A percentile compares a stretch with the other conserved stretches of the same genome.
Evolutionary conservation across 805 yeast genomes (phyloP).

Genomic region (Kluyveromyces aestuarii): DNA sequence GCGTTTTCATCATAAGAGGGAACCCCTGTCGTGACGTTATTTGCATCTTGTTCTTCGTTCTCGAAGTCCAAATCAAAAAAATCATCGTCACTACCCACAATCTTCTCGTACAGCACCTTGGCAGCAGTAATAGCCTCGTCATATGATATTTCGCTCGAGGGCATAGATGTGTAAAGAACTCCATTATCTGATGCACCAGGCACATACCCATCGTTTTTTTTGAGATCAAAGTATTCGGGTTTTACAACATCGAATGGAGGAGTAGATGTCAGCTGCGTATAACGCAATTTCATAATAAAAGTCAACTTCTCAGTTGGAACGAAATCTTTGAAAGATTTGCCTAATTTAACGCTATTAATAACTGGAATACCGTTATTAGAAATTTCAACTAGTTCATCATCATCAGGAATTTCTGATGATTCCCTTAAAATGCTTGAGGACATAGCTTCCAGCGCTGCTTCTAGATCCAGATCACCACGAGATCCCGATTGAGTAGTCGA

Average conservation of each 20-base stretch:
- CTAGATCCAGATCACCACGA: slow-evolving; percentile 68
- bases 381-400: slow-evolving; percentile 47
- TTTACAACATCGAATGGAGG: slow-evolving; percentile 48
- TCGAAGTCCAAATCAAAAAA: slow-evolving; percentile 95
- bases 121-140: slow-evolving; percentile 87
- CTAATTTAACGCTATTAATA: slow-evolving; percentile 73
- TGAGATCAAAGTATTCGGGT: slow-evolving; percentile 32
- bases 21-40: slow-evolving; percentile 3
- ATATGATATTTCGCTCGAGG: slow-evolving; percentile 79
- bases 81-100: slow-evolving; percentile 92
- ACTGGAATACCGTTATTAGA: slow-evolving; percentile 56
- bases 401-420: slow-evolving; percentile 50
- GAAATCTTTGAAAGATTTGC: slow-evolving; percentile 76
- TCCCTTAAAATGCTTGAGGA: slow-evolving; percentile 78
- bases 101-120: slow-evolving; percentile 57
- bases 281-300: slow-evolving; percentile 51
- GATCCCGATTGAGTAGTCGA: slow-evolving; percentile 65
- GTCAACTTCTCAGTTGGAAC: slow-evolving; percentile 69
- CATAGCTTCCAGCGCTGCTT: slow-evolving; percentile 69
- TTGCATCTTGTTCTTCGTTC: slow-evolving; percentile 63
- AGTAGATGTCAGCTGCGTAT: slow-evolving; percentile 47
- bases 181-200: slow-evolving; percentile 39
- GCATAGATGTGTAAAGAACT: slow-evolving; percentile 50
- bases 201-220: slow-evolving; percentile 20
- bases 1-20: slow-evolving; percentile 18